Evolutionary conservation across 345 rosid genomes (phyloP).

Genomic region (Carallia pectinifolia): DNA sequence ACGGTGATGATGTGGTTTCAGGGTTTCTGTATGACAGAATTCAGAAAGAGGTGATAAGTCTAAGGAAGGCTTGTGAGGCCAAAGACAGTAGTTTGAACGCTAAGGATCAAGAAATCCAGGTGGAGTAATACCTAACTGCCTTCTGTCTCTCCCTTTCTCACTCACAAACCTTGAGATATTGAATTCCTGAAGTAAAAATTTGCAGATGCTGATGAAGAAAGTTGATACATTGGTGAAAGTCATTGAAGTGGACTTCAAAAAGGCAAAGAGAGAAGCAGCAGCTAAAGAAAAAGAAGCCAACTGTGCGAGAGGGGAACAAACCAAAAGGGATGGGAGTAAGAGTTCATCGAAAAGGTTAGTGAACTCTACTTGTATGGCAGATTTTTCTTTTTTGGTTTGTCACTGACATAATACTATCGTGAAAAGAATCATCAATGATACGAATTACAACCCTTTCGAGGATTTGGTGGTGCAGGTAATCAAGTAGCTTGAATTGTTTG

Average conservation of each 20-base stretch:
- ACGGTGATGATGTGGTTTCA: conserved; percentile 59
- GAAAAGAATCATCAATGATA: too few species aligned
- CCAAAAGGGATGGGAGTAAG: conserved; percentile 30
- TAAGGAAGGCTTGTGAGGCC: conserved; percentile 64
- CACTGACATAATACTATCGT: too few species aligned
- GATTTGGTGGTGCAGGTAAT: conserved; percentile 24
- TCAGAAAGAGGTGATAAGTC: conserved; percentile 72
- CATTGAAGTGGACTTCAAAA: conserved; percentile 72
- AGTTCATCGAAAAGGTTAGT: conserved; percentile 34
- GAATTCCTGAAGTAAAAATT: conserved; percentile 5
- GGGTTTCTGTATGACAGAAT: conserved; percentile 85
- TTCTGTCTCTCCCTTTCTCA: not conserved
- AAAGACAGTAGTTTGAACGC: conserved; percentile 54
- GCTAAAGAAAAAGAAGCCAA: conserved; percentile 63
- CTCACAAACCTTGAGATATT: not conserved
- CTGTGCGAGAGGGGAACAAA: conserved; percentile 34
- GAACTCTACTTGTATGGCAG: not conserved
- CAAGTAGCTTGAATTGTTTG: conserved; percentile 17
- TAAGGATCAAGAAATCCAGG: conserved; percentile 84
- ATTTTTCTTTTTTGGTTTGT: too few species aligned
- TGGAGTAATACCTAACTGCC: conserved; percentile 12
- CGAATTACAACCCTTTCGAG: not conserved
- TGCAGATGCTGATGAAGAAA: conserved; percentile 76
- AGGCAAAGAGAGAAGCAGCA: conserved; percentile 72
- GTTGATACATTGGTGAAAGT: conserved; percentile 74